Conservation (phyloP, 2,329 filamentous ascomycete genomes). For the Botrytis paeoniae region DNA sequence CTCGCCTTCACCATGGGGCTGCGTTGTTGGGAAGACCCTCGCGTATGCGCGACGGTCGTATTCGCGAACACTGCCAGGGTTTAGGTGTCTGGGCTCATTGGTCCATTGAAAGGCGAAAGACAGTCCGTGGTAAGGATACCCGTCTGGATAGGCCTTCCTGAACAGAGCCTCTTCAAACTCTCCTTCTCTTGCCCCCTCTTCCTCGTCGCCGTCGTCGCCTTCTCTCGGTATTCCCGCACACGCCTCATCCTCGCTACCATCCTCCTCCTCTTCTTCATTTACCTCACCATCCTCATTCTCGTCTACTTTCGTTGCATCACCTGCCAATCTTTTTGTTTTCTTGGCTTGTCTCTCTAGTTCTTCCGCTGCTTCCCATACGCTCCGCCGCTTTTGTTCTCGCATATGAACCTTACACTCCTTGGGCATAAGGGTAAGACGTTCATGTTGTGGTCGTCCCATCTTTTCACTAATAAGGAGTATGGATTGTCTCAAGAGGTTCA, state of each 20-base stretch:
- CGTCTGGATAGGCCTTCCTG: too few relatives aligned
- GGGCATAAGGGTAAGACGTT: neutral
- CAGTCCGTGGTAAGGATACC: neutral
- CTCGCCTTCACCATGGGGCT: neutral
- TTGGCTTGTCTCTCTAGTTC: neutral
- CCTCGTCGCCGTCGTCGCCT: neutral
- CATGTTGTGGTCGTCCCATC: neutral
- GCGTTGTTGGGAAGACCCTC: neutral
- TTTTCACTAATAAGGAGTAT: neutral
- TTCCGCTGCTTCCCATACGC: neutral
- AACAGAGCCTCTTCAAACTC: neutral
- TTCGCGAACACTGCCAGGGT: neutral
- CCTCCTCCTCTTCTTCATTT: neutral
- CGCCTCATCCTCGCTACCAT: neutral
- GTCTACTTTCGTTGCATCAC: neutral
- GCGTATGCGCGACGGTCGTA: too few relatives aligned
- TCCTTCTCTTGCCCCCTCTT: too few relatives aligned
- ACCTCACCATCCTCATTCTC: neutral
- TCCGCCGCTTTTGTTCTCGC: neutral
- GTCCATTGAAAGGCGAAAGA: neutral
- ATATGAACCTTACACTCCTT: neutral
- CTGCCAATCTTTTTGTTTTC: neutral
- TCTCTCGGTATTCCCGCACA: neutral
- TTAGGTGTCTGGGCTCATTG: neutral
- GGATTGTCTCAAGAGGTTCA: neutral